Percentiles rank a stretch among this genome's conserved stretches.
Evolutionary conservation across 495 filamentous ascomycete species (phyloP).

Genomic region (Penicillium flavigenum): DNA sequence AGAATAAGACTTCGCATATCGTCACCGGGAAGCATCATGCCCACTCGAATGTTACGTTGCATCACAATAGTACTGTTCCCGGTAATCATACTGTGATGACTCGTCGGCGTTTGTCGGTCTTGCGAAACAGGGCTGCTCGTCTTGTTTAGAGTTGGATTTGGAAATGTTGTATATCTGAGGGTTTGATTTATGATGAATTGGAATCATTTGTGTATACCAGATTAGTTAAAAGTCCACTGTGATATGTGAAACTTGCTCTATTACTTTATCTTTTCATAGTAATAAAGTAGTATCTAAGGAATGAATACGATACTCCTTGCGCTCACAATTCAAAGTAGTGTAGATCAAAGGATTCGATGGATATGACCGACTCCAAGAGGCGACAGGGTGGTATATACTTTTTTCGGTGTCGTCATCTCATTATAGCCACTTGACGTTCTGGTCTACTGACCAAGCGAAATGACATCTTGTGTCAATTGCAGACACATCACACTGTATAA

Average conservation of each 20-base stretch:
- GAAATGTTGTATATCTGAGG: not conserved
- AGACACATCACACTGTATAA: too few relatives aligned
- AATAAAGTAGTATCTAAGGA: not conserved
- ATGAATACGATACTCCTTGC: too few relatives aligned
- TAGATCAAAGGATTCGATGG: too few relatives aligned
- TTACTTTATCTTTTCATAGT: not conserved
- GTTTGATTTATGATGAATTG: slow-evolving; percentile 2
- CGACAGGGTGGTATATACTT: too few relatives aligned
- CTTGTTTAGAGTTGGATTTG: not conserved
- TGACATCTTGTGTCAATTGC: too few relatives aligned
- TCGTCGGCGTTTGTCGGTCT: slow-evolving; percentile 24
- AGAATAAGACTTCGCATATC: slow-evolving; percentile 16
- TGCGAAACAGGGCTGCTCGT: slow-evolving; percentile 24
- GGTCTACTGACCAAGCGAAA: too few relatives aligned
- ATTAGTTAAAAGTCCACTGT: slow-evolving; percentile 6
- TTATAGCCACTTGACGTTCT: too few relatives aligned
- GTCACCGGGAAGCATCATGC: slow-evolving; percentile 24
- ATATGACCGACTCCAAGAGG: too few relatives aligned
- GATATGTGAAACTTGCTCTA: not conserved
- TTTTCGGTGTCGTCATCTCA: too few relatives aligned
- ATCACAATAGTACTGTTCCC: slow-evolving; percentile 23
- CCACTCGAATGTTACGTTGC: slow-evolving; percentile 12
- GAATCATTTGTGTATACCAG: slow-evolving; percentile 14
- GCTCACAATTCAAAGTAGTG: too few relatives aligned
- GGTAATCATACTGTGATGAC: slow-evolving; percentile 21